Evolutionary conservation across 345 rosid genomes (phyloP).

Genomic region (Luvunga scandens): DNA sequence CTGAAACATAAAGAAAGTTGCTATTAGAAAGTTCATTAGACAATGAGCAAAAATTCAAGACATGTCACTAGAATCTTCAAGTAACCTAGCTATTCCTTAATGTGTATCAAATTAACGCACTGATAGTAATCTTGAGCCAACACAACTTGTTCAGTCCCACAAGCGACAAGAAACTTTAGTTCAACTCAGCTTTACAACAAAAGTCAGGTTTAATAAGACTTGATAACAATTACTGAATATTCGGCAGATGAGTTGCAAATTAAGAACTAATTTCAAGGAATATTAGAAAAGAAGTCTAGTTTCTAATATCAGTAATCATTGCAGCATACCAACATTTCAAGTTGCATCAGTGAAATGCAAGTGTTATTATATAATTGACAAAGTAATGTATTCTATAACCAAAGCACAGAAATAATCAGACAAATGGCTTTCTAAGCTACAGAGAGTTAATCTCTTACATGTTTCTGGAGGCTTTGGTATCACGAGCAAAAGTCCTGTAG

Average conservation of each 20-base stretch:
- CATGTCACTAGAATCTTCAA: background rate
- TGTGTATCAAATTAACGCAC: background rate
- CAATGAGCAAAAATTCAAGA: background rate
- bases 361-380: too few species aligned
- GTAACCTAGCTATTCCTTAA: background rate
- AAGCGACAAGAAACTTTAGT: too few species aligned
- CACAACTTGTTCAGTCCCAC: background rate
- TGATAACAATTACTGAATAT: background rate
- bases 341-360: background rate
- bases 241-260: background rate
- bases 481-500: conserved; percentile 91
- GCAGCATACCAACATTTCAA: background rate
- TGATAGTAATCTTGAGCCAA: background rate
- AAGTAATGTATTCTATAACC: background rate
- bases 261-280: background rate
- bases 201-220: background rate
- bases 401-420: background rate
- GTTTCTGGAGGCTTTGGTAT: conserved; percentile 90
- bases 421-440: background rate
- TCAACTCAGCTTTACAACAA: background rate
- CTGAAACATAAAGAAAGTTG: conserved; percentile 40
- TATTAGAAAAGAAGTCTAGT: background rate
- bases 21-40: background rate
- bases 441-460: conserved; percentile 44
- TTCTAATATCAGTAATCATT: background rate